Evolutionary conservation across 331 rosid species (phyloP), one percentile per base, ranked within the genome.

Genomic region (Rhamnella rubrinervis): DNA sequence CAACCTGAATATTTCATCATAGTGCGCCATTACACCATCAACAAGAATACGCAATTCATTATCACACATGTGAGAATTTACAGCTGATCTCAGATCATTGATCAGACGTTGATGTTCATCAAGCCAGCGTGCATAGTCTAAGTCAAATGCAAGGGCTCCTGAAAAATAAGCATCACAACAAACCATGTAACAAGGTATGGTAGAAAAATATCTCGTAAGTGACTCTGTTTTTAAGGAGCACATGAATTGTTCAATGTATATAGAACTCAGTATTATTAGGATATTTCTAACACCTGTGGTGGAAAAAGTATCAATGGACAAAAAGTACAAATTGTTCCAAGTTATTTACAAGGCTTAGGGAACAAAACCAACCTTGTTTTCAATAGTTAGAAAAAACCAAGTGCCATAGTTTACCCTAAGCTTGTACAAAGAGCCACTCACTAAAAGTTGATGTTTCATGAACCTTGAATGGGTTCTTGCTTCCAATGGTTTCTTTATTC

Each of bases 81-180:
- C 58, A 1, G 84, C 88, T 26, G 88, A 67, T 85, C 86, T 79
- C 68, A 91, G 79, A 38, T 88, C 92, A 26, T 70, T 74, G 63
- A 85, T 84, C 9, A 88, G 53, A 13, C 73, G 75, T 53, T 88
- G 89, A 59, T 91, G 97, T 67, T 91, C 97, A 1, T 91, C 91
- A 20, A 86, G 85, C 97, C 96, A 91, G 37, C 80, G 89, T 0
- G 85, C 83, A 78, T 91, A 86, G 8, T 91, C 96, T 51, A 86
- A 52, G 63, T 91, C 85, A 14, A 91, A 91, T 20, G 85, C 84
- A 16, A 85, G 73, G 20, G 87, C 92, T 57, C 91, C 93, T 83
- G 57, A n/a, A 72, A 37, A 47, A 7, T 59, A 63, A 55, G 4
- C 9, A 39, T 51, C 41, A 40, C 13, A 41, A 31, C 1, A 62